phyloP scores from a whole-genome alignment of 2,329 filamentous ascomycete species.

The Neonectria punicea region DNA sequence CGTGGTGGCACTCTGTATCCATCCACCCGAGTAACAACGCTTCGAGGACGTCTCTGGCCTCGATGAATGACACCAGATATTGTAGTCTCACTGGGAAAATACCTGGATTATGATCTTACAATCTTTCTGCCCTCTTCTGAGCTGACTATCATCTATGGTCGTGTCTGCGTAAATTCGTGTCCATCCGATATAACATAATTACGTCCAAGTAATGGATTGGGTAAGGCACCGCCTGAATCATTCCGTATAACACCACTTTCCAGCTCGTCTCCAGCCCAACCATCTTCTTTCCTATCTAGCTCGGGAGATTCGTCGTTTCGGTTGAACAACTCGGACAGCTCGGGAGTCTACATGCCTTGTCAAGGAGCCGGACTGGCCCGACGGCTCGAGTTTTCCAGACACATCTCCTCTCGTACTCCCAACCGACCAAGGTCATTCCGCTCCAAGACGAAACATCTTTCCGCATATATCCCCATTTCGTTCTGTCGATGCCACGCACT shows the following conservation, averaged over 20 bases:
- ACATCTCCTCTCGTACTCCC: slow-evolving; percentile 42
- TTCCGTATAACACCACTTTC: not conserved
- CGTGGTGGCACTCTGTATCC: not conserved
- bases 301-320: not conserved
- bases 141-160: slow-evolving; percentile 16
- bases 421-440: slow-evolving; percentile 35
- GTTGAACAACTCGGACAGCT: not conserved
- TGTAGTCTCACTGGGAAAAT: not conserved
- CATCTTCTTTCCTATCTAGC: not conserved
- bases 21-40: not conserved
- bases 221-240: not conserved
- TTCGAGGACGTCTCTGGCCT: no score
- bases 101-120: slow-evolving; percentile 5
- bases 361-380: slow-evolving; percentile 36
- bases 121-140: slow-evolving; percentile 1
- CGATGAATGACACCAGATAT: not conserved
- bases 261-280: not conserved
- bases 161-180: slow-evolving; percentile 22
- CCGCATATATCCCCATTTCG: slow-evolving; percentile 55
- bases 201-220: not conserved
- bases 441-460: slow-evolving; percentile 59
- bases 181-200: not conserved
- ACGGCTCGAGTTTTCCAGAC: slow-evolving; percentile 41
- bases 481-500: slow-evolving; percentile 55
- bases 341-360: slow-evolving; percentile 2